Evolutionary conservation across 2,329 filamentous ascomycete genomes (phyloP), one percentile per base, ranked within the genome.

Genomic region (Acrocalymma vagum): DNA sequence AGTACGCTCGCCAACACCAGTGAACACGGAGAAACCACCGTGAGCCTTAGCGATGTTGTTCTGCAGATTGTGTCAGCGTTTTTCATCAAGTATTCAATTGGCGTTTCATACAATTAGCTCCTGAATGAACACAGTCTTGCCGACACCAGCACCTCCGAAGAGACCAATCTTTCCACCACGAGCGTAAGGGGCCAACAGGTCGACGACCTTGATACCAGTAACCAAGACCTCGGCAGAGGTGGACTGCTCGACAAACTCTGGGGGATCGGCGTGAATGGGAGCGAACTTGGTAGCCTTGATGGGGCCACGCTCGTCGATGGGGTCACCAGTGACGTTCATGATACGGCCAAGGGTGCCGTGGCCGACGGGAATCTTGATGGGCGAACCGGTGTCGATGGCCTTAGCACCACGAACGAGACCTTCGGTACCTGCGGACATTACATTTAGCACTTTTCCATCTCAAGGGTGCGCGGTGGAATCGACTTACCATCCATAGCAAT

Each of bases 81-180:
- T 14, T 33, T 35, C 10, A 20, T 10, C 9, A 6, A 25, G 2
- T 18, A n/a, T 8, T 21, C 1, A 2, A 11, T 28, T n/a, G 14
- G 9, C 24, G n/a, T 2, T 45, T 14, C 82, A 69, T 78, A 86
- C 83, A 83, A 99, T 99, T 74, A 99, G 82, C 82, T 99, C 94
- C 85, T 99, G 94, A 78, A 99, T 99, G 84, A 97, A 99, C 75
- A 99, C 94, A 76, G 94, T 99, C 88, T 99, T 99, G 79, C 94
- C 94, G 84, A 99, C 94, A 95, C 94, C 94, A 70, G 94, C 94
- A 93, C 94, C 94, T 81, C 94, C 94, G 82, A 99, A 99, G 66
- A 99, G 91, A 90, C 94, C 94, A 85, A 99, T 99, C 88, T 99
- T 99, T 86, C 94, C 94, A 90, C 94, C 94, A 95, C 94, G 94